Evolutionary conservation across 345 rosid genomes (phyloP), one percentile per base, ranked within the genome.

Genomic region (Gossypium sturtianum): DNA sequence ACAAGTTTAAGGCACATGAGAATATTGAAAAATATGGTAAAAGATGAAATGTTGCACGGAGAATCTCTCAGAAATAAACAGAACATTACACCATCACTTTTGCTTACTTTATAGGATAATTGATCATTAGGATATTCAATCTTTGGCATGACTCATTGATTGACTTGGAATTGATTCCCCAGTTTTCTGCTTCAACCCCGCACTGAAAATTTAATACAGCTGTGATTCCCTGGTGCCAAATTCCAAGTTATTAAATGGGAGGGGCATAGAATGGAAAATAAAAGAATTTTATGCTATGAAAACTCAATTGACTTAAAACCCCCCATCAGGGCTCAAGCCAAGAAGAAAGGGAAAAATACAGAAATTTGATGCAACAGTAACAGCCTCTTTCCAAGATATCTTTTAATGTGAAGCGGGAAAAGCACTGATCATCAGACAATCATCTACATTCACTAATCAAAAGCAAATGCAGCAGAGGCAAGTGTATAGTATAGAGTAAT

Each of bases 171-270:
- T 86, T 76, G 58, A 92, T 82, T 63, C 93, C 93, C 97, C 97
- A 90, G 68, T 90, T 94, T 83, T 86, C 89, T 64, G 93, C 94
- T 87, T 94, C 98, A 75, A 77, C 77, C 70, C 83, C 86, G 84
- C 97, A 79, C 83, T 94, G 98, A 80, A 92, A 92, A 81, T 92
- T 92, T 43, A 94, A 63, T 80, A 92, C 80, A 41, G 97, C 97
- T 45, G 97, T 90, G 79, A 92, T 77, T 62, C 93, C 97, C 98
- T 92, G 83, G 65, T 72, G 76, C 38, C 85, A 45, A 81, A 69
- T 57, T 60, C 38, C 51, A 70, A 75, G 23, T 49, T 70, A 80
- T 66, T 79, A 45, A 56, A 74, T 17, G 59, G 57, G 52, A 63
- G 70, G 49, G 70, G 49, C 22, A 69, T 44, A 72, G 38, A 71